Conservation (phyloP, 805 yeast genomes). For the Sugiyamaella marilandica region DNA sequence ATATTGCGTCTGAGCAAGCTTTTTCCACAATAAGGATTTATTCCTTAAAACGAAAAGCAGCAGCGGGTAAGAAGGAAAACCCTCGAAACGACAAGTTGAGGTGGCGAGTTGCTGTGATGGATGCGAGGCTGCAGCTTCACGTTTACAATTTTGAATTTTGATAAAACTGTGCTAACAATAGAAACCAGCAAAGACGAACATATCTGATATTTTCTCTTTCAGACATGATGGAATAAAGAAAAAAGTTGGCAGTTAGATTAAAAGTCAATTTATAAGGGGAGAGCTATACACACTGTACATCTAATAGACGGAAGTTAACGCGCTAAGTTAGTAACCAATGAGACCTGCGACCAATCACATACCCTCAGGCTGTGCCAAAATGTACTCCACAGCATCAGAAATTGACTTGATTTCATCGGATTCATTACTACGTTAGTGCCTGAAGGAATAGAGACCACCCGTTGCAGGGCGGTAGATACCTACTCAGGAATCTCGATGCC, state of each 20-base stretch:
- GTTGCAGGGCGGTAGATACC: neutral
- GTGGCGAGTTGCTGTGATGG: neutral
- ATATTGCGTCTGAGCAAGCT: too few relatives aligned
- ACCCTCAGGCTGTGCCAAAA: constrained; percentile 45
- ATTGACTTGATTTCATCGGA: constrained; percentile 87
- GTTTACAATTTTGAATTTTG: too few relatives aligned
- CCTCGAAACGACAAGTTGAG: neutral
- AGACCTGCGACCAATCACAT: constrained; percentile 10
- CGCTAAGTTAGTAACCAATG: neutral
- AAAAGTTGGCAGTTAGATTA: too few relatives aligned
- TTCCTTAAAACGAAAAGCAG: too few relatives aligned
- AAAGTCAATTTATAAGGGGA: neutral
- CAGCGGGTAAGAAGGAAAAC: neutral
- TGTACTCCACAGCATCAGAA: constrained; percentile 81
- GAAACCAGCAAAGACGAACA: too few relatives aligned
- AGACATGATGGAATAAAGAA: too few relatives aligned
- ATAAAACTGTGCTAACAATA: too few relatives aligned
- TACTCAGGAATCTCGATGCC: constrained; percentile 53
- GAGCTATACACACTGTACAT: neutral
- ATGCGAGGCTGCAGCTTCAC: too few relatives aligned
- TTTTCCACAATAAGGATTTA: too few relatives aligned
- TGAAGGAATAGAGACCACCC: neutral
- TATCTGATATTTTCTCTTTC: too few relatives aligned
- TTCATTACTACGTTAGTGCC: constrained; percentile 41
- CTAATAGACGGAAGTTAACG: neutral